phyloP scores from a whole-genome alignment of 352 stramenopile genomes.

The Peronospora destructor region DNA sequence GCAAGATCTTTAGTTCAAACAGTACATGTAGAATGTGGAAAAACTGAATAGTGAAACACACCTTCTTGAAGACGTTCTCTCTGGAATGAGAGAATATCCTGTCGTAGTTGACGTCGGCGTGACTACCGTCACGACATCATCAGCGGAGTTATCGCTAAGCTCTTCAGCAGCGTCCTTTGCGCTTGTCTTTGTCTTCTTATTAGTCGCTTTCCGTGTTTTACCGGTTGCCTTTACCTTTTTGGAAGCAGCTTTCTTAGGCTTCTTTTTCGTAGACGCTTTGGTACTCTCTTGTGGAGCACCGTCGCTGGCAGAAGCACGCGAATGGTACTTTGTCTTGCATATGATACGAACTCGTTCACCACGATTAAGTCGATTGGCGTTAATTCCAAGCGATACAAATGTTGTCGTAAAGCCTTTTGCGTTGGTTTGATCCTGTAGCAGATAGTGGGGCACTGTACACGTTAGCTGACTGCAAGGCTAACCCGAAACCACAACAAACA shows the following conservation, averaged over 20 bases:
- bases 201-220: constrained; percentile 21
- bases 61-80: constrained; percentile 39
- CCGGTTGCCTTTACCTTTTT: constrained; percentile 31
- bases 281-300: constrained; percentile 9
- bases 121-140: constrained; percentile 52
- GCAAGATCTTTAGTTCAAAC: background rate
- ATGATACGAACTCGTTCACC: constrained; percentile 74
- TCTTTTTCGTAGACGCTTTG: constrained; percentile 34
- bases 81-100: constrained; percentile 50
- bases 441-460: background rate
- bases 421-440: constrained; percentile 65
- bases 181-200: constrained; percentile 32
- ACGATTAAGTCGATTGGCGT: constrained; percentile 44
- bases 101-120: constrained; percentile 18
- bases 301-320: constrained; percentile 23
- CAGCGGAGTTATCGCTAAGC: constrained; percentile 56
- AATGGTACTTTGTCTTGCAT: constrained; percentile 63
- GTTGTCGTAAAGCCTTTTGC: constrained; percentile 79
- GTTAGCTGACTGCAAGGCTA: background rate
- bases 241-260: constrained; percentile 20
- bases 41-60: constrained; percentile 18
- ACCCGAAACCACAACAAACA: background rate
- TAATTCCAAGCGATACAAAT: constrained; percentile 53
- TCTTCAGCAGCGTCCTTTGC: constrained; percentile 43
- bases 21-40: background rate